A percentile compares a stretch with the other conserved stretches of the same genome.
phyloP scores from a whole-genome alignment of 2,329 filamentous ascomycete species.

The Tricladium varicosporioides region DNA sequence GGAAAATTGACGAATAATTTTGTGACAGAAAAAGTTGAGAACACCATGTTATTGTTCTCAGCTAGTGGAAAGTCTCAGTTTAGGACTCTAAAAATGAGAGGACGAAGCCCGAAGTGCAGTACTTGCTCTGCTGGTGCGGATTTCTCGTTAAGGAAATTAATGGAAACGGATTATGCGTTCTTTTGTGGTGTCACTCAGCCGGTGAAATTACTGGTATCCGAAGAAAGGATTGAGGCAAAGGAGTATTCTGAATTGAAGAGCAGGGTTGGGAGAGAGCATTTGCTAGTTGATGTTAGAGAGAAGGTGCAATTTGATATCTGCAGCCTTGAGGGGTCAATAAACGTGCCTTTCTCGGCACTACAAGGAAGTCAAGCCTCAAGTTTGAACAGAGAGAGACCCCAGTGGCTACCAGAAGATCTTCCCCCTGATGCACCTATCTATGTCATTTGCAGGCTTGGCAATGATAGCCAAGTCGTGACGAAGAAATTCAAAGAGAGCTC shows the following conservation, averaged over 20 bases:
- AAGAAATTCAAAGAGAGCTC: constrained; percentile 61
- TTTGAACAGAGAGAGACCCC: constrained; percentile 13
- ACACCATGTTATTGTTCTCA: constrained; percentile 47
- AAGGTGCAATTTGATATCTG: constrained; percentile 82
- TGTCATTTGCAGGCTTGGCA: constrained; percentile 71
- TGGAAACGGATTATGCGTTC: constrained; percentile 72
- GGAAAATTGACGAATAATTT: constrained; percentile 18
- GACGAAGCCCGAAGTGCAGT: constrained; percentile 67
- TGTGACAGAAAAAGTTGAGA: constrained; percentile 20
- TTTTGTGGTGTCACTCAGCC: constrained; percentile 72
- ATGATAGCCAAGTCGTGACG: constrained; percentile 73
- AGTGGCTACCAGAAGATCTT: constrained; percentile 41
- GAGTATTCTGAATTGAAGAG: constrained; percentile 47
- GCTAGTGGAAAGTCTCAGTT: constrained; percentile 57
- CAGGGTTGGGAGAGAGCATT: constrained; percentile 38
- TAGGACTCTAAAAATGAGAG: constrained; percentile 71
- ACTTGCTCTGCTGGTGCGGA: constrained; percentile 67
- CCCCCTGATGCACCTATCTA: constrained; percentile 56
- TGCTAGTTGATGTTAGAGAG: constrained; percentile 81
- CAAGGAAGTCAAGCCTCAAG: constrained; percentile 22
- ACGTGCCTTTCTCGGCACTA: constrained; percentile 64
- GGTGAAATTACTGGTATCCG: constrained; percentile 53
- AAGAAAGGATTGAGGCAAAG: constrained; percentile 65
- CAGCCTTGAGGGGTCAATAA: constrained; percentile 72
- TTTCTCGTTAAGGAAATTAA: constrained; percentile 62